Evolutionary conservation across 805 yeast genomes (phyloP), one percentile per base, ranked within the genome.

Genomic region (Debaryomyces castellii): DNA sequence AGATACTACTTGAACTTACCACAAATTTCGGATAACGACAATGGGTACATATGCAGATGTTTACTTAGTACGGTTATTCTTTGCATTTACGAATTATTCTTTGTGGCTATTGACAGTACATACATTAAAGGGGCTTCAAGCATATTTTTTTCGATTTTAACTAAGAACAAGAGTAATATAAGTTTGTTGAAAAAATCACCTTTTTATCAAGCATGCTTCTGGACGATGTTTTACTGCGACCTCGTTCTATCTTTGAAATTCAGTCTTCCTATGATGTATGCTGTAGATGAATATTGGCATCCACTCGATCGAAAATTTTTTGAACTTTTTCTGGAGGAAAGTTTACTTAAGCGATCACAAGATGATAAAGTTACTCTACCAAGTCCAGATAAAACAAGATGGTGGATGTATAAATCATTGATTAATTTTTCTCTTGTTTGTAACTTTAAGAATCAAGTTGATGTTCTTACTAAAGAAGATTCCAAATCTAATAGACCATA

Each of bases 1-100:
- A 58, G 71, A 27, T 53, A 61, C 33, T 55, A 67, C 43, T 51
- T 67, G 41, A 63, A 63, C 40, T 46, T 55, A 9, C 60, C 63
- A 4, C 63, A 50, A 14, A 44, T 53, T 12, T 63, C 60, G 27
- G 52, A 50, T 25, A 47, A 52, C 23, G 64, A 63, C 5, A 56
- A 51, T 18, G 69, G 67, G 2, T 56, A 62, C 12, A 62, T 62
- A 23, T 60, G 68, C 1, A 53, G 73, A 22, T 71, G 76, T 41
- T 59, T 71, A 27, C 48, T 70, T 22, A 66, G 72, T 48, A 68
- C 75, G 1, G 62, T 61, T 14, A 50, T 71, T 12, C 57, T 71
- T 14, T 67, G 74, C 34, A 59, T 70, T 11, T 68, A 67, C 51
- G 76, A 71, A 51, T 57, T 69, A 52, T 64, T 66, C 40, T 70